Evolutionary conservation across 768 basidiomycete species (phyloP), one percentile per base, ranked within the genome.

Genomic region (Rhodocollybia butyracea): DNA sequence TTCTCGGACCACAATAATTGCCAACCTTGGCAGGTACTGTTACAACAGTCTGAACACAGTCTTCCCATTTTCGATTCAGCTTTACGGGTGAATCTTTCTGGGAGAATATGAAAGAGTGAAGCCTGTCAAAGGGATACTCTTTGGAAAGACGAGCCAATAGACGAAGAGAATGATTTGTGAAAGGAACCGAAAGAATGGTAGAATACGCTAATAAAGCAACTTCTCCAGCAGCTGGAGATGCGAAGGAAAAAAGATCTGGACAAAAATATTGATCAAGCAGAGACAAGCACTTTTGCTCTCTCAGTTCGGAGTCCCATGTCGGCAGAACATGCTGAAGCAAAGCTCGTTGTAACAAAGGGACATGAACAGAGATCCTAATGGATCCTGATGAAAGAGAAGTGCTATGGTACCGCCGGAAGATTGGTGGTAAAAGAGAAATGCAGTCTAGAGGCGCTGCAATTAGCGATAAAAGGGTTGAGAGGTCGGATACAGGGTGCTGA

Each of bases 1-100:
- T 42, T 34, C 30, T 72, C 21, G 71, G 74, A 27, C 74, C 79
- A 31, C 85, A 66, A 2, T 81, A 79, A 70, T 98, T 97, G 22
- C 89, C 86, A 7, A 89, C 82, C 68, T 85, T 92, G n/a, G 75
- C 74, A 31, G 95, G 93, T 7, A 95, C 69, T 15, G 82, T 75
- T 47, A 85, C 74, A 2, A 86, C 51, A 56, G 82, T 78, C 30
- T 81, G 82, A 22, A 94, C 81, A 59, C 79, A 83, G 60, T 93
- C 88, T 60, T 91, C 88, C 94, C 94, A 97, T 42, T 64, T 62
- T 21, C 79, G 61, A 30, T 66, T 70, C 38, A 65, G 66, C 55
- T 68, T 69, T 26, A 58, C 60, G 46, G 71, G 65, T 5, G 52
- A 40, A 17, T 54, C 60, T 31, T 62, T 46, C 29, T 42, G 55